These are phyloP conservation scores for Chondrostereum purpureum DNA, from an alignment of 1,284 basidiomycete species.

Conservation along the genomic window DNA sequence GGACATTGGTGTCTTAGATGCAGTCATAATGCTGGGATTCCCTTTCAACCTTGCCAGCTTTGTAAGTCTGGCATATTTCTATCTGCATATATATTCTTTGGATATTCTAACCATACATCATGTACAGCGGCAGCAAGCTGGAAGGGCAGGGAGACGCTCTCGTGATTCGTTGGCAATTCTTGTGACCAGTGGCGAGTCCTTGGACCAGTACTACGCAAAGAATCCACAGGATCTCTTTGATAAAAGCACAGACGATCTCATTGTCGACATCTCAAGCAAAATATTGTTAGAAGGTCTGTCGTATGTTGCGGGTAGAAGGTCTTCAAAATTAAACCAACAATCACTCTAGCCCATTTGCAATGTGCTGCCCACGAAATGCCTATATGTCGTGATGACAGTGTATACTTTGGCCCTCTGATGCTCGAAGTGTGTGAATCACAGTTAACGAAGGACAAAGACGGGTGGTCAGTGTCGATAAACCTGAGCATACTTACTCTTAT, in stretches of 20 bases:
- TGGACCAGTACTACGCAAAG: conserved; percentile 75
- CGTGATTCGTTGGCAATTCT: conserved; percentile 80
- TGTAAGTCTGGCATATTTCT: no score
- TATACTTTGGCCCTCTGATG: conserved; percentile 68
- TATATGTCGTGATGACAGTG: conserved; percentile 55
- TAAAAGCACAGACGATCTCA: conserved; percentile 54
- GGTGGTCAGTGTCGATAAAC: conserved; percentile 45
- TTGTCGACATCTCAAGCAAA: conserved; percentile 71
- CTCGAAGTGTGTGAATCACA: conserved; percentile 48
- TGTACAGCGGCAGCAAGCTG: conserved; percentile 77
- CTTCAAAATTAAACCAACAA: no score
- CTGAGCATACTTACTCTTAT: background rate
- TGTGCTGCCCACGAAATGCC: conserved; percentile 89
- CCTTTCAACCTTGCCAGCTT: conserved; percentile 75
- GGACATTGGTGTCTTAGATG: conserved; percentile 85
- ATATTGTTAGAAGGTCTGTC: conserved; percentile 60
- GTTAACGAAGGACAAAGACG: conserved; percentile 58
- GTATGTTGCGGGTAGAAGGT: no score
- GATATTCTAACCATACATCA: conserved; percentile 4
- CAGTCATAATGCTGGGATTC: conserved; percentile 87
- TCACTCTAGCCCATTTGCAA: conserved; percentile 63
- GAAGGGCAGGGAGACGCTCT: conserved; percentile 78
- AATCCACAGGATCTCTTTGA: conserved; percentile 71
- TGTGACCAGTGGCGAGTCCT: conserved; percentile 64
- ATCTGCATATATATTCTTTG: no score